A percentile compares a stretch with the other conserved stretches of the same genome.
These are phyloP conservation scores for Coemansia sp. DNA, from an alignment of 192 early-diverging fungal species.

Conservation along the genomic window DNA sequence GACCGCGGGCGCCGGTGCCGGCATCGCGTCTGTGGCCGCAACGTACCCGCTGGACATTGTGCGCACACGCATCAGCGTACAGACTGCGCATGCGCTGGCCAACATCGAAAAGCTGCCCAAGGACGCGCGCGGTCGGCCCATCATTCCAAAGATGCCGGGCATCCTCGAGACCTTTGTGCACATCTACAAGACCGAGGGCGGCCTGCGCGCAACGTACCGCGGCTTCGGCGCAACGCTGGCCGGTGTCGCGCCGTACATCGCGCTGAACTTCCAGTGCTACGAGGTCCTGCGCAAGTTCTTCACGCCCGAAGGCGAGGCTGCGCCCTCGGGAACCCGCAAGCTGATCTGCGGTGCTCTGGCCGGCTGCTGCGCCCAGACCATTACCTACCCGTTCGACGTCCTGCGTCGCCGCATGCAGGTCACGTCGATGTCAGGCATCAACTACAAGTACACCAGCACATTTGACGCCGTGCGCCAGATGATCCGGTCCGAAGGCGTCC, in stretches of 20 bases:
- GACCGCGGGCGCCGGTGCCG: slow-evolving; percentile 72
- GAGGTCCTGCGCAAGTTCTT: slow-evolving; percentile 72
- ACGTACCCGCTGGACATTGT: slow-evolving; percentile 82
- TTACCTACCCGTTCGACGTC: slow-evolving; percentile 80
- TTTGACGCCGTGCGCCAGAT: slow-evolving; percentile 67
- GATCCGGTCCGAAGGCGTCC: slow-evolving; percentile 67
- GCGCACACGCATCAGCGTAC: slow-evolving; percentile 73
- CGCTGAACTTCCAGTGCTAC: slow-evolving; percentile 80
- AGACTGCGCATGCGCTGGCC: slow-evolving; percentile 62
- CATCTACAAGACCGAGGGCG: slow-evolving; percentile 72
- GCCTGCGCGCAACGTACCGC: slow-evolving; percentile 69
- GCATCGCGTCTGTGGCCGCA: slow-evolving; percentile 72
- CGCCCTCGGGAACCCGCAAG: slow-evolving; percentile 64
- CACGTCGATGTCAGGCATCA: slow-evolving; percentile 65
- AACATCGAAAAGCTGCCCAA: slow-evolving; percentile 44
- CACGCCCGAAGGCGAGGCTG: slow-evolving; percentile 59
- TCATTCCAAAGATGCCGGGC: slow-evolving; percentile 67
- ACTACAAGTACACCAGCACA: slow-evolving; percentile 72
- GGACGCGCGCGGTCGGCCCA: slow-evolving; percentile 51
- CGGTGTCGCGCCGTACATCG: slow-evolving; percentile 80
- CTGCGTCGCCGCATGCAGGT: slow-evolving; percentile 79
- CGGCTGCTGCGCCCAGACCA: slow-evolving; percentile 77
- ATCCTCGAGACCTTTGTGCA: slow-evolving; percentile 63
- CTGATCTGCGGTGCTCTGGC: slow-evolving; percentile 73
- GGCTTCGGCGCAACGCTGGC: slow-evolving; percentile 72